Base-by-base conservation (phyloP, 208 protist species). In the Acanthamoeba divionensis region DNA sequence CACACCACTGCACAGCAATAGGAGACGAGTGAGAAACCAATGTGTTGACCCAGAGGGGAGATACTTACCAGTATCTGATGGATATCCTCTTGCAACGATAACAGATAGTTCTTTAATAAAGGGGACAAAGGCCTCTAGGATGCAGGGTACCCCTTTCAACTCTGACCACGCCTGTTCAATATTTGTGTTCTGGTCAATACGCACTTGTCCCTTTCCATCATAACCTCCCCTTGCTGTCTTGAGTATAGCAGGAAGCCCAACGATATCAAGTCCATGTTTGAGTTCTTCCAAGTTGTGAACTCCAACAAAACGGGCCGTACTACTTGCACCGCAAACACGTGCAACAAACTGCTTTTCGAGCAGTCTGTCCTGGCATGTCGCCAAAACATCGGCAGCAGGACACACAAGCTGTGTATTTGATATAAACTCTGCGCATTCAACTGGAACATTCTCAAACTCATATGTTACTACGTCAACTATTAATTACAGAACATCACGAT, bases 81-180 rank as follows among this genome's bases (percentile, higher is more conserved):
- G 62, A 1, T 83, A 31, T n/a, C 80, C 47, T 55, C 94, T 91
- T 7, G 89, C 95, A 26, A 97, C 95, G 89, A 97, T 96, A 2
- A 96, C 93, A 7, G 95, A 94, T 15, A 96, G 65, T 90, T 96
- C 95, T 48, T 57, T 91, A 7, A 15, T 52, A 67, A 95, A 96
- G 6, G 33, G 13, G 2, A 93, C 91, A 85, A 77, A 96, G 24
- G 79, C 60, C 91, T 96, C 95, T 4, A 85, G 47, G 2, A 85
- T 38, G 50, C 67, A 79, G 24, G 48, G 44, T 5, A 52, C 67
- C 18, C 67, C 45, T 1, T 41, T 54, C 4, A 93, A 75, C 31
- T 79, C 91, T 24, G 79, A 67, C 91, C 91, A 93, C 7, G 91
- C 91, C 24, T 85, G 26, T 24, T 90, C 79, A 1, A 91, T 15